Conservation (phyloP, 163 green algal genomes). For the Trebouxia gelatinosa region DNA sequence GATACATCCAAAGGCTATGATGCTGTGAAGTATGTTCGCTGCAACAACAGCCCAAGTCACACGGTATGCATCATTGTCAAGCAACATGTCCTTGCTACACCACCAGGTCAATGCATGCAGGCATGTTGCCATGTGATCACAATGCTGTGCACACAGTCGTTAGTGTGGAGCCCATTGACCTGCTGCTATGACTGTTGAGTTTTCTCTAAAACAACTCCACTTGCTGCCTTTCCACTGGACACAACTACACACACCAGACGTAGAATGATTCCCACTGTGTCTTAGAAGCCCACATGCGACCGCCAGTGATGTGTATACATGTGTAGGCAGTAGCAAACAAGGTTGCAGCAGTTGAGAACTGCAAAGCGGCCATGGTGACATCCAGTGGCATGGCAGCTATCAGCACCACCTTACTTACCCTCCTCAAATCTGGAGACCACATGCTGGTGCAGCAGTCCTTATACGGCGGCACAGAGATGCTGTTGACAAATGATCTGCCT, state of each 20-base stretch:
- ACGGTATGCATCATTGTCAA: no score
- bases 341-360: constrained; percentile 18
- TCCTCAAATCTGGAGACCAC: constrained; percentile 53
- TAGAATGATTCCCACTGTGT: no score
- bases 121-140: no score
- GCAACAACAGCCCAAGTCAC: constrained; percentile 52
- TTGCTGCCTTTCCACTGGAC: no score
- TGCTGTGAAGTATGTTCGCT: constrained; percentile 30
- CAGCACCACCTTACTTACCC: constrained; percentile 40
- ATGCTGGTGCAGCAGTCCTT: constrained; percentile 45
- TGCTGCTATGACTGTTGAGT: no score
- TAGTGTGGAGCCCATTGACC: no score
- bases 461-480: constrained; percentile 41
- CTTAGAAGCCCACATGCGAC: neutral
- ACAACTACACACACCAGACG: no score
- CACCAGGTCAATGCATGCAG: no score
- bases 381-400: constrained; percentile 55
- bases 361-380: constrained; percentile 41
- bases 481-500: constrained; percentile 34
- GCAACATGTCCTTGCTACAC: no score
- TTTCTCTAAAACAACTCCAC: no score
- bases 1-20: constrained; percentile 12
- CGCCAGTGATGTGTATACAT: neutral
- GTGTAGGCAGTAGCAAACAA: constrained; percentile 18
- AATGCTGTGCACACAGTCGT: no score